Conservation (phyloP, 139 green algal species). For the Tetraselmis striata region DNA sequence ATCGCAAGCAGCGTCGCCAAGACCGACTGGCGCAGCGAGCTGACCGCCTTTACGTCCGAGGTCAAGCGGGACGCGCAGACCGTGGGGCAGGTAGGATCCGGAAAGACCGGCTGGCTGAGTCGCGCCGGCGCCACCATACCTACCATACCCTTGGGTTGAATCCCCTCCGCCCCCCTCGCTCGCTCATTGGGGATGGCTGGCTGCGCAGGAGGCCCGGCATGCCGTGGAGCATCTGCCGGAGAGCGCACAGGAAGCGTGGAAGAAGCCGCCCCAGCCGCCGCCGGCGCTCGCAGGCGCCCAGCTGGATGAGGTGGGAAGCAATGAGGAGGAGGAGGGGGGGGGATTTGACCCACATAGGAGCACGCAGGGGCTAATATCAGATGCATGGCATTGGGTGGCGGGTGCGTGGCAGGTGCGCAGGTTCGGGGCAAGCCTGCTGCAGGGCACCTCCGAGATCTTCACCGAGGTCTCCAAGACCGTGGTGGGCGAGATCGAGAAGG, state of each 20-base stretch:
- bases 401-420: constrained; percentile 1
- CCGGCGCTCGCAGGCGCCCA: not conserved
- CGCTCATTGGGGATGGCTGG: no score
- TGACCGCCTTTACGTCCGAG: constrained; percentile 55
- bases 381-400: no score
- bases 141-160: no score
- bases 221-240: not conserved
- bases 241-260: not conserved
- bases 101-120: no score
- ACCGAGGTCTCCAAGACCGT: constrained; percentile 61
- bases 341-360: no score
- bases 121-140: no score
- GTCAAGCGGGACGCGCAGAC: constrained; percentile 51
- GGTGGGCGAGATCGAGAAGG: constrained; percentile 49
- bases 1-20: constrained; percentile 32
- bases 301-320: not conserved
- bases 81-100: constrained; percentile 21
- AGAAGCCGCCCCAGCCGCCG: not conserved
- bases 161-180: no score
- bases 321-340: no score
- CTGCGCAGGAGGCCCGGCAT: not conserved
- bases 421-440: constrained; percentile 37
- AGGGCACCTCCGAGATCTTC: constrained; percentile 60
- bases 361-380: no score
- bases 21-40: constrained; percentile 66